A percentile compares a stretch with the other conserved stretches of the same genome.
phyloP scores from a whole-genome alignment of 2,329 filamentous ascomycete species.

The Lachnellula subtilissima region DNA sequence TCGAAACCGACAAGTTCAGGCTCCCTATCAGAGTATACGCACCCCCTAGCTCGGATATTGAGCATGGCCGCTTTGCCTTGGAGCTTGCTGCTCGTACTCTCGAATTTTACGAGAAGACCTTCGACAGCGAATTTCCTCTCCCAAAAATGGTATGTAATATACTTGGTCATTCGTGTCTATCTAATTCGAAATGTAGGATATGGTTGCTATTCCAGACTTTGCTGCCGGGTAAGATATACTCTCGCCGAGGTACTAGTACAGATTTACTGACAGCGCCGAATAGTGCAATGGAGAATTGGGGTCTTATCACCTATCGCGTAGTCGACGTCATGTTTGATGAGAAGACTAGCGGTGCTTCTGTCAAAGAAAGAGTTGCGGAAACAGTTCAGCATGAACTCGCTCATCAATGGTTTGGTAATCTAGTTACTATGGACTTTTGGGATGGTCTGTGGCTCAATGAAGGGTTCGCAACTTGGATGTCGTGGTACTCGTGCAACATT shows the following conservation, averaged over 20 bases:
- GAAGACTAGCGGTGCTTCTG: slow-evolving; percentile 81
- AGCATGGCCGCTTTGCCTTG: slow-evolving; percentile 85
- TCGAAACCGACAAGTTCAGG: slow-evolving; percentile 87
- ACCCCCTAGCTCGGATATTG: slow-evolving; percentile 82
- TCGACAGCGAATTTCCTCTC: slow-evolving; percentile 78
- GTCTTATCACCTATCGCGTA: slow-evolving; percentile 88
- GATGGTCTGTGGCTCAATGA: slow-evolving; percentile 96
- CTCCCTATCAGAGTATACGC: slow-evolving; percentile 93
- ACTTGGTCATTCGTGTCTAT: background rate
- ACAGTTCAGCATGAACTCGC: slow-evolving; percentile 95
- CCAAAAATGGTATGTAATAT: slow-evolving; percentile 64
- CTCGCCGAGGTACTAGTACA: background rate
- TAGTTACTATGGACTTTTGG: slow-evolving; percentile 99
- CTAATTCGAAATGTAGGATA: slow-evolving; percentile 47
- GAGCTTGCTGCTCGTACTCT: slow-evolving; percentile 85
- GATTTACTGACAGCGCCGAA: background rate
- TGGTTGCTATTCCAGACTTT: slow-evolving; percentile 94
- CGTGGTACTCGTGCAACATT: slow-evolving; percentile 86
- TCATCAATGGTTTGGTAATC: slow-evolving; percentile 97
- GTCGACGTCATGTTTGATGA: slow-evolving; percentile 89
- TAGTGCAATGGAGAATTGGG: slow-evolving; percentile 95
- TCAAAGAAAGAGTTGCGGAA: slow-evolving; percentile 89
- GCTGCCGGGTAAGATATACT: slow-evolving; percentile 57
- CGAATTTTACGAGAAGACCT: slow-evolving; percentile 92
- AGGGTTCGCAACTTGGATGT: slow-evolving; percentile 89